Evolutionary conservation across 2,329 filamentous ascomycete species (phyloP).

Genomic region (Aspergillus tubingensis): DNA sequence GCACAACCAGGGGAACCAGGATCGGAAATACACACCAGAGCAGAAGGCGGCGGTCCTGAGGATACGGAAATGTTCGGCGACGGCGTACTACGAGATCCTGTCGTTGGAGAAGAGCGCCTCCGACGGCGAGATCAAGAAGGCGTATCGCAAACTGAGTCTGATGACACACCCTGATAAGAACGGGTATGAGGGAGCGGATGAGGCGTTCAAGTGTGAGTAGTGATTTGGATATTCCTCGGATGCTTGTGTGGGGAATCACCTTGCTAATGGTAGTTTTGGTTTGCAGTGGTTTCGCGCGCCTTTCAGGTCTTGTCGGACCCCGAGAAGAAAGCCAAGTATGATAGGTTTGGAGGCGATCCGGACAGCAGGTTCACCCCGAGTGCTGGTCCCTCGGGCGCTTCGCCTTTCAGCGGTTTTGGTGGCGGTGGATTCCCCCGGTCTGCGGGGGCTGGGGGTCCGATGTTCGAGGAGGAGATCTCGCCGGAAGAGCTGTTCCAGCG

Average conservation of each 20-base stretch:
- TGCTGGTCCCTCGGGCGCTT: slow-evolving; percentile 41
- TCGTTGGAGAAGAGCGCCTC: slow-evolving; percentile 67
- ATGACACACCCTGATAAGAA: slow-evolving; percentile 99
- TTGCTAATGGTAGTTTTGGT: too few relatives aligned
- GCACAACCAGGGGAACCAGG: slow-evolving; percentile 54
- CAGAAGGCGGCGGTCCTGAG: slow-evolving; percentile 90
- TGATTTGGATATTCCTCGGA: slow-evolving; percentile 11
- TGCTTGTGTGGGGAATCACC: too few relatives aligned
- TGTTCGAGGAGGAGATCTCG: slow-evolving; percentile 89
- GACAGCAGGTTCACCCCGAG: slow-evolving; percentile 76
- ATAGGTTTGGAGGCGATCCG: slow-evolving; percentile 87
- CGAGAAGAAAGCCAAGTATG: slow-evolving; percentile 87
- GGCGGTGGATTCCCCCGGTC: slow-evolving; percentile 51
- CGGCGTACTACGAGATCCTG: slow-evolving; percentile 95
- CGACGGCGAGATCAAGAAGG: slow-evolving; percentile 93
- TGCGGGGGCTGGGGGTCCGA: slow-evolving; percentile 55
- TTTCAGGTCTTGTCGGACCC: slow-evolving; percentile 92
- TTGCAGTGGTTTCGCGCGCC: slow-evolving; percentile 77
- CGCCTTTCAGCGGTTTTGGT: slow-evolving; percentile 48
- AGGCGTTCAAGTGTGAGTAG: slow-evolving; percentile 84
- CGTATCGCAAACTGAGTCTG: slow-evolving; percentile 90
- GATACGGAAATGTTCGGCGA: slow-evolving; percentile 79
- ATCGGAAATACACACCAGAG: slow-evolving; percentile 73
- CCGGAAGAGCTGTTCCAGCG: slow-evolving; percentile 96
- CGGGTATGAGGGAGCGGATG: slow-evolving; percentile 89